Conservation (phyloP, 2,329 filamentous ascomycete genomes). For the Hypomyces rosellus region DNA sequence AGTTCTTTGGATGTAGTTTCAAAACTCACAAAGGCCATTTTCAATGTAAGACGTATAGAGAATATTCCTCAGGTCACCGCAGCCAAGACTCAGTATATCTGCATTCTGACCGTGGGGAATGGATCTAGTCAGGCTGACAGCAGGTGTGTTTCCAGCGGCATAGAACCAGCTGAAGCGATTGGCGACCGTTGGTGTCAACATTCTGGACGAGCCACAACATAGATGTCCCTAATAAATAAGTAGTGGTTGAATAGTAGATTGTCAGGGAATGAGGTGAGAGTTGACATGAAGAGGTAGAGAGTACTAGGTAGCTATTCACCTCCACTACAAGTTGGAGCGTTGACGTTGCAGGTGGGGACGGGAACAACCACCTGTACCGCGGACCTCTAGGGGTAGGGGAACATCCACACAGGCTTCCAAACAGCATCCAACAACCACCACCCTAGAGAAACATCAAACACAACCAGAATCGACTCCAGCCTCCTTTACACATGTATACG, state of each 20-base stretch:
- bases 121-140: slow-evolving; percentile 40
- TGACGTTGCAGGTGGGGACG: background rate
- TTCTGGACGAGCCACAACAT: slow-evolving; percentile 10
- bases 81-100: slow-evolving; percentile 47
- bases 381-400: too few species aligned
- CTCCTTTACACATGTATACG: too few species aligned
- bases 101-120: slow-evolving; percentile 45
- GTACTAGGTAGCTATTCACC: too few species aligned
- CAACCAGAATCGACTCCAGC: too few species aligned
- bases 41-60: slow-evolving; percentile 47
- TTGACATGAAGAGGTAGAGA: too few species aligned
- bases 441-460: too few species aligned
- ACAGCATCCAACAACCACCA: too few species aligned
- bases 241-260: too few species aligned
- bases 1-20: background rate
- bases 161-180: slow-evolving; percentile 32
- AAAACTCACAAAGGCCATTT: slow-evolving; percentile 28
- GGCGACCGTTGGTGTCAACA: slow-evolving; percentile 33
- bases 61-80: slow-evolving; percentile 51
- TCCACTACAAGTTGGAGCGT: background rate
- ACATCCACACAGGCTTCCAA: too few species aligned
- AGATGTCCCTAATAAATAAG: too few species aligned
- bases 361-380: too few species aligned
- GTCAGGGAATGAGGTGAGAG: too few species aligned
- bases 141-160: slow-evolving; percentile 49